Evolutionary conservation across 1,284 basidiomycete genomes (phyloP).

Genomic region (Apiotrichum gamsii): DNA sequence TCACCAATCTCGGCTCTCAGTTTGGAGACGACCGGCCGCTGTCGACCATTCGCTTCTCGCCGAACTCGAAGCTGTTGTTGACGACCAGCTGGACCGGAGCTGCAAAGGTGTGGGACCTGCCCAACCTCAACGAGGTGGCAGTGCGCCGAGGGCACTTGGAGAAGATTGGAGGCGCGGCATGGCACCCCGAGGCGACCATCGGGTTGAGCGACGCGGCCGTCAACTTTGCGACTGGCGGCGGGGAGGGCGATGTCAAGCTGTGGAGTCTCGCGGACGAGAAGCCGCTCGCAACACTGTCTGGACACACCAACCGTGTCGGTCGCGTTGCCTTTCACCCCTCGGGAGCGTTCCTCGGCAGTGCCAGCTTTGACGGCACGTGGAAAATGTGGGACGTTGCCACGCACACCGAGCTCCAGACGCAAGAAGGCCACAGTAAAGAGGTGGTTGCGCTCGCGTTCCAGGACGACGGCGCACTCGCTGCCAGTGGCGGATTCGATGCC

Average conservation of each 20-base stretch:
- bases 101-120: conserved; percentile 91
- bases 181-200: conserved; percentile 94
- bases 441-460: conserved; percentile 95
- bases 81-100: conserved; percentile 95
- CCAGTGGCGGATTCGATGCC: conserved; percentile 78
- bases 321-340: conserved; percentile 94
- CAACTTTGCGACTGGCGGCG: conserved; percentile 87
- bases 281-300: conserved; percentile 73
- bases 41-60: conserved; percentile 89
- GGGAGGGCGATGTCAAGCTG: conserved; percentile 74
- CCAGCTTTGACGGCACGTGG: conserved; percentile 99
- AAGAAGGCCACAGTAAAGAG: conserved; percentile 97
- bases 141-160: conserved; percentile 78
- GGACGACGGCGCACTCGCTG: conserved; percentile 74
- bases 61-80: conserved; percentile 77
- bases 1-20: conserved; percentile 89
- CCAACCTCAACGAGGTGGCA: conserved; percentile 69
- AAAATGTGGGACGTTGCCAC: conserved; percentile 87
- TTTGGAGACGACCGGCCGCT: conserved; percentile 94
- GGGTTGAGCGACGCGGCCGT: conserved; percentile 61
- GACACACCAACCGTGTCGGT: conserved; percentile 85
- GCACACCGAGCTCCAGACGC: conserved; percentile 72
- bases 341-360: conserved; percentile 84
- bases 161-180: conserved; percentile 88
- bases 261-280: conserved; percentile 84